Percentiles rank a stretch among this genome's conserved stretches.
phyloP scores from a whole-genome alignment of 345 rosid species.

The Erysimum cheiranthoides region DNA sequence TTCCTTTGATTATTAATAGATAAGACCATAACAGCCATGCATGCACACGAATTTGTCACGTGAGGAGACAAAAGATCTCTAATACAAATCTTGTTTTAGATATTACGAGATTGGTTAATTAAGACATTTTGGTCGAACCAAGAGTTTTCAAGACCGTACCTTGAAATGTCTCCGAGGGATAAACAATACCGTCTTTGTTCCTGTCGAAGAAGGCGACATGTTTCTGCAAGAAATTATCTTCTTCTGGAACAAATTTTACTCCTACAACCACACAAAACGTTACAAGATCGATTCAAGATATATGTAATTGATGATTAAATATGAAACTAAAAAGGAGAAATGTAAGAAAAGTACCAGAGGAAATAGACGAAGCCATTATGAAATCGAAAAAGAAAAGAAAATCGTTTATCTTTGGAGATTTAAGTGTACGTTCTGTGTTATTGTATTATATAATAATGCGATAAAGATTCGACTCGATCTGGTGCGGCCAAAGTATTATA shows the following conservation, averaged over 20 bases:
- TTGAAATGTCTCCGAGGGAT: constrained; percentile 81
- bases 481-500: no score
- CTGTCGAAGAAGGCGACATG: constrained; percentile 85
- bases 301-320: not conserved
- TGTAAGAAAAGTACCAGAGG: constrained; percentile 21
- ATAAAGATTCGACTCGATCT: no score
- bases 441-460: no score
- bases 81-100: not conserved
- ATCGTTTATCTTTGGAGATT: no score
- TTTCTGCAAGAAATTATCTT: constrained; percentile 59
- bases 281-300: not conserved
- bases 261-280: constrained; percentile 6
- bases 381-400: not conserved
- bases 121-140: not conserved
- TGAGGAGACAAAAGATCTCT: not conserved
- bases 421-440: no score
- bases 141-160: constrained; percentile 46
- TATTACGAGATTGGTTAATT: constrained; percentile 5
- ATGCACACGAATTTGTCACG: not conserved
- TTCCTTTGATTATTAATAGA: not conserved
- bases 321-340: not conserved
- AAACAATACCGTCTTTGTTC: constrained; percentile 74
- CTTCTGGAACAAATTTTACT: constrained; percentile 43
- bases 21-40: constrained; percentile 17
- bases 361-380: constrained; percentile 37